Conservation (phyloP, 352 stramenopile species). For the Globisporangium nagaii region DNA sequence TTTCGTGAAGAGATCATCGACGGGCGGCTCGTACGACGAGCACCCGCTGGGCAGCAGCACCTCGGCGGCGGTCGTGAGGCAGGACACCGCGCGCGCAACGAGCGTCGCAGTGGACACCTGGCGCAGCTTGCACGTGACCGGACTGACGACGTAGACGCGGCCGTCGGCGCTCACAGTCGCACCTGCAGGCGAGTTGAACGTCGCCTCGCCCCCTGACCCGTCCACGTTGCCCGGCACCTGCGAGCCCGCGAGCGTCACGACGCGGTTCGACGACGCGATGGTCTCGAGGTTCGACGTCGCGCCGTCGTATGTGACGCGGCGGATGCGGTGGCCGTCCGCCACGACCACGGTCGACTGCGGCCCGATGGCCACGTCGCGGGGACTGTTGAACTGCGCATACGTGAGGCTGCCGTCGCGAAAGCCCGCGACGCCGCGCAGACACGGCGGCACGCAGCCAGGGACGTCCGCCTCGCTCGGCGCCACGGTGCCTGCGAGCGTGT, state of each 20-base stretch:
- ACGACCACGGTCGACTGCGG: conserved; percentile 83
- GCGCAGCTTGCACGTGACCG: conserved; percentile 85
- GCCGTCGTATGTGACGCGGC: conserved; percentile 72
- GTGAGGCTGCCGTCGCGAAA: conserved; percentile 86
- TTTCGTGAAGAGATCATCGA: conserved; percentile 85
- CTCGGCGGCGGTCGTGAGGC: conserved; percentile 71
- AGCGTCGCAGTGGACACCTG: conserved; percentile 67
- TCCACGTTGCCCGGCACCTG: conserved; percentile 66
- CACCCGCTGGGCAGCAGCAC: conserved; percentile 91
- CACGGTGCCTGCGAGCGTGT: conserved; percentile 61
- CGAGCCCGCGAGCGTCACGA: conserved; percentile 90
- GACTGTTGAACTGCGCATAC: conserved; percentile 89
- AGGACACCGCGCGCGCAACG: conserved; percentile 67
- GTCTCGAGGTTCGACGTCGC: conserved; percentile 54
- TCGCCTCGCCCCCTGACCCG: conserved; percentile 81
- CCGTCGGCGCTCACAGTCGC: conserved; percentile 86
- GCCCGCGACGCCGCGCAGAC: conserved; percentile 84
- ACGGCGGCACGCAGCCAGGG: conserved; percentile 86
- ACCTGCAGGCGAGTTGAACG: conserved; percentile 85
- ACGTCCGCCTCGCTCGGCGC: conserved; percentile 57
- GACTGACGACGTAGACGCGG: conserved; percentile 89
- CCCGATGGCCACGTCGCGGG: conserved; percentile 86
- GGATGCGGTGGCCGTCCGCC: conserved; percentile 85
- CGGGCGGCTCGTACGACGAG: conserved; percentile 90
- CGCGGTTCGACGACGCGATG: conserved; percentile 57